Evolutionary conservation across 805 yeast genomes (phyloP), one percentile per base, ranked within the genome.

Genomic region (Hanseniaspora valbyensis): DNA sequence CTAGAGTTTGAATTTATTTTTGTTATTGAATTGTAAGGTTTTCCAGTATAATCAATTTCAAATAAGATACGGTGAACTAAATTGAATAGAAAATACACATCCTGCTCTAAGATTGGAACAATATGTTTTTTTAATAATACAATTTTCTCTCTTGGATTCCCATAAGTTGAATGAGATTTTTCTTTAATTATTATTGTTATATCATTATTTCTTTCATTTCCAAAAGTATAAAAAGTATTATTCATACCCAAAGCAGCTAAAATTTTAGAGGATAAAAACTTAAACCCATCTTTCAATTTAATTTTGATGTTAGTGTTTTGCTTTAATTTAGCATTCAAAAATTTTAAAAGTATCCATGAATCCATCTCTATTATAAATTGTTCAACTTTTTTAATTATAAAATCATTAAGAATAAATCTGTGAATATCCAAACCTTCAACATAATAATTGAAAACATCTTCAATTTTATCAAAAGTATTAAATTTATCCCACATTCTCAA

Each of bases 341-440:
- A 19, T n/a, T 46, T 46, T 33, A 46, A 22, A 16, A 46, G 28
- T 16, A 46, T 39, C 50, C 50, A 46, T 2, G 50, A 46, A 38
- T 46, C 50, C 50, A 46, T 46, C 14, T 46, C 34, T 13, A n/a
- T 34, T 9, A 46, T 46, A 25, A 46, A 46, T n/a, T 39, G 22
- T 4, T 41, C 41, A 4, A 46, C 9, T 12, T 46, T 46, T 30
- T 38, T 33, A n/a, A 39, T 39, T 1, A 46, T 28, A 24, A 46
- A 46, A n/a, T 46, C 28, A 18, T 46, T 39, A 4, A 46, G 16
- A 22, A 29, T 44, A 12, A n/a, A 16, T 25, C 18, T 46, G 21
- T 38, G 39, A 9, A 46, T 5, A 9, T 46, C 26, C 7, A 32
- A 14, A 7, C 21, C 42, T 14, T 16, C 14, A 14, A 22, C 3